Base-by-base conservation (phyloP, 352 stramenopile species). In the Globisporangium paddicum region DNA sequence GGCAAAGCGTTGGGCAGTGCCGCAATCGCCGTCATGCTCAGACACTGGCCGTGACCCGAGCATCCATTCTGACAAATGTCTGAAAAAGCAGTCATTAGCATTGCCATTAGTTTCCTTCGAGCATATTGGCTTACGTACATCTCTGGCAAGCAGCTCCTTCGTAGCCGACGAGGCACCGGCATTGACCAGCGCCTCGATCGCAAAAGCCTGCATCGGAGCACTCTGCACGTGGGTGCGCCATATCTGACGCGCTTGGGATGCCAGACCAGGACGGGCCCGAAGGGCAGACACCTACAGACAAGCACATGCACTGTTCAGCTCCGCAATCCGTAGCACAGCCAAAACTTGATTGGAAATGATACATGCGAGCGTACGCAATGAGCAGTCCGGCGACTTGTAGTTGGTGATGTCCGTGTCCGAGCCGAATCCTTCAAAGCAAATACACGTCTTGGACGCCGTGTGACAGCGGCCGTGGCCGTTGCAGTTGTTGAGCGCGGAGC, bases 391-490 rank as follows among this genome's bases (percentile, higher is more conserved):
- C 1, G 84, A 69, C 30, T 77, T 75, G 69, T 95, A 96, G 38
- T 68, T 51, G 11, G 84, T 66, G 53, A 97, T 60, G 62, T 98
- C 91, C 32, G 80, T 79, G 51, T 76, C 60, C 16, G 87, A 79
- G 28, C 93, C 93, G 48, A 75, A 98, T 19, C 90, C 91, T 52
- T 96, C 82, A 51, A 79, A 92, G 75, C 93, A 98, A 19, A 71
- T 66, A 69, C 93, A 98, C 11, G 70, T 92, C 57, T 95, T 93
- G 58, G 71, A 93, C 49, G 72, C 63, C 21, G 86, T 80, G 60
- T 93, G 74, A 70, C 92, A 98, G 35, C 73, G 75, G 23, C 92
- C 91, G 46, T 97, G 86, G 30, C 84, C 89, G 51, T 94, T 97
- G 75, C 92, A 98, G 61, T 92, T 87, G 61, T 68, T 84, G 45